phyloP scores from a whole-genome alignment of 768 basidiomycete species.

The Serendipita indica region DNA sequence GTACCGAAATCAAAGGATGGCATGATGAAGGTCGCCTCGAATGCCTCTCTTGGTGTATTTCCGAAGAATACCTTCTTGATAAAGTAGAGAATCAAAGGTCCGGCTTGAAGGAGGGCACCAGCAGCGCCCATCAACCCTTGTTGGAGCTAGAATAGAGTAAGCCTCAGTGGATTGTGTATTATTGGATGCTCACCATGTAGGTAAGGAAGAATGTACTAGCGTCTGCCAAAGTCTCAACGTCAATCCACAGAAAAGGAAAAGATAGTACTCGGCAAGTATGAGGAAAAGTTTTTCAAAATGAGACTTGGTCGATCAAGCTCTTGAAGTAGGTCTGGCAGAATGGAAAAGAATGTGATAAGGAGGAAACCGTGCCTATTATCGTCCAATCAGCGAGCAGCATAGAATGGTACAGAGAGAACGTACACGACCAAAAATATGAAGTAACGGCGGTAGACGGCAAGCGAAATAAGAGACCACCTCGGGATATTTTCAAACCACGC shows the following conservation, averaged over 20 bases:
- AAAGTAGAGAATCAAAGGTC: conserved; percentile 40
- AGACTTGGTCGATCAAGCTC: conserved; percentile 10
- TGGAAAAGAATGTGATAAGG: conserved; percentile 49
- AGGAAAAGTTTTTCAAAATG: conserved; percentile 25
- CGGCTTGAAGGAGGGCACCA: conserved; percentile 38
- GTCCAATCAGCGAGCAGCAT: conserved; percentile 10
- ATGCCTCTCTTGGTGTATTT: conserved; percentile 52
- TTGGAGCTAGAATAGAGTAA: conserved; percentile 27
- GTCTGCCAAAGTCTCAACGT: conserved; percentile 32
- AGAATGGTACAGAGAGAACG: conserved; percentile 10
- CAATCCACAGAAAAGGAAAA: background rate
- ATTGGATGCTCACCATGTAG: conserved; percentile 30
- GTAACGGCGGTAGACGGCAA: conserved; percentile 58
- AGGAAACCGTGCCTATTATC: conserved; percentile 48
- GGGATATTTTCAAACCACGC: conserved; percentile 62
- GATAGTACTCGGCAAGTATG: conserved; percentile 19
- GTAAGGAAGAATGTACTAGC: conserved; percentile 50
- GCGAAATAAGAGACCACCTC: conserved; percentile 47
- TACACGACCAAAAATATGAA: conserved; percentile 48
- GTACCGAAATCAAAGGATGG: conserved; percentile 21
- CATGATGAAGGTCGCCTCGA: conserved; percentile 35
- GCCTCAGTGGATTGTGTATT: no score
- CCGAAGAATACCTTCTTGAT: conserved; percentile 51
- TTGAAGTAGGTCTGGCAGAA: conserved; percentile 27
- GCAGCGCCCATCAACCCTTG: conserved; percentile 41